Evolutionary conservation across 495 filamentous ascomycete genomes (phyloP).

Genomic region (Podospora appendiculata): DNA sequence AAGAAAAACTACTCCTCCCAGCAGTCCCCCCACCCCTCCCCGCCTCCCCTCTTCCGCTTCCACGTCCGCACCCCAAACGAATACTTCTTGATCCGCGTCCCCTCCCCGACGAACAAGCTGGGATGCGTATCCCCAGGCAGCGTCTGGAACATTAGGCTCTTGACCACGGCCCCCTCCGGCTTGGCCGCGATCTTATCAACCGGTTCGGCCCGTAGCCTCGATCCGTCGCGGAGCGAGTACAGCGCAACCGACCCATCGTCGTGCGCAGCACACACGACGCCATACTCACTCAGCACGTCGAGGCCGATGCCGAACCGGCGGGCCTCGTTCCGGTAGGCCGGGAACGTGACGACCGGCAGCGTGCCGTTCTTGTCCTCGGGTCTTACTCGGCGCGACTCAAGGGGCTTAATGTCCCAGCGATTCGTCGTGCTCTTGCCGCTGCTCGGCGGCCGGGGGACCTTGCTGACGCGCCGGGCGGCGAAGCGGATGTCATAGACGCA

Average conservation of each 20-base stretch:
- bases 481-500: conserved; percentile 33
- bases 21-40: background rate
- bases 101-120: conserved; percentile 21
- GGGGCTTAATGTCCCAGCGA: background rate
- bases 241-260: conserved; percentile 31
- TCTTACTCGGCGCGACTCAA: background rate
- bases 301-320: conserved; percentile 25
- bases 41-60: background rate
- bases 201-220: conserved; percentile 12
- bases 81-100: conserved; percentile 16
- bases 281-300: conserved; percentile 20
- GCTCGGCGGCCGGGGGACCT: background rate
- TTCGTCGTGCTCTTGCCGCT: background rate
- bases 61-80: conserved; percentile 10
- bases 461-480: background rate
- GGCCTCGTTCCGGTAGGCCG: conserved; percentile 26
- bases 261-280: conserved; percentile 34
- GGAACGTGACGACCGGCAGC: conserved; percentile 27
- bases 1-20: too few species aligned
- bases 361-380: background rate
- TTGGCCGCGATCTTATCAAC: conserved; percentile 6
- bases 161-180: conserved; percentile 10
- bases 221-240: conserved; percentile 30
- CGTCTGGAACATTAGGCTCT: conserved; percentile 22
- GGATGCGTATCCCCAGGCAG: conserved; percentile 21